Evolutionary conservation across 2,329 filamentous ascomycete species (phyloP).

Genomic region (Periglandula ipomoeae): DNA sequence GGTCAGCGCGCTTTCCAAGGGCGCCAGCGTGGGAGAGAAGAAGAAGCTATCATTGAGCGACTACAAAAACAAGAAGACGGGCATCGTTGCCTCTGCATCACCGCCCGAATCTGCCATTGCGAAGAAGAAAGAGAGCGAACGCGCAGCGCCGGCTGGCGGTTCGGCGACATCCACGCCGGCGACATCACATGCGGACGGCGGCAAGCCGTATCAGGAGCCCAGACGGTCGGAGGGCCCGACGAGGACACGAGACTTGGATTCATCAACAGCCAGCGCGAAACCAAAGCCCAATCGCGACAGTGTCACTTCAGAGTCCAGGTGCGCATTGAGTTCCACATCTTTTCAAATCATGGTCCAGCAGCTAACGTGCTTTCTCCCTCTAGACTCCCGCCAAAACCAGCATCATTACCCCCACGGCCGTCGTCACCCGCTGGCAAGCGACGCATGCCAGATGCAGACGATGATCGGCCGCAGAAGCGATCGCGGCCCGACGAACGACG

Average conservation of each 20-base stretch:
- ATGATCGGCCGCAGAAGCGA: slow-evolving; percentile 39
- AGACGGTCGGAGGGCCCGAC: slow-evolving; percentile 10
- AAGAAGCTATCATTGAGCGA: slow-evolving; percentile 51
- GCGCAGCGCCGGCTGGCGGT: slow-evolving; percentile 16
- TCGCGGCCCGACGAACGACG: slow-evolving; percentile 29
- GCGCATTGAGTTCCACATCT: slow-evolving; percentile 3
- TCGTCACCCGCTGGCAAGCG: slow-evolving; percentile 38
- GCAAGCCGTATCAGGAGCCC: slow-evolving; percentile 2
- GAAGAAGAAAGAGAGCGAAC: slow-evolving; percentile 23
- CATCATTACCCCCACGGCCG: slow-evolving; percentile 26
- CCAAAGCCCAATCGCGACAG: slow-evolving; percentile 7
- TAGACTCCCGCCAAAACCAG: slow-evolving; percentile 29
- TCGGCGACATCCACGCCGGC: slow-evolving; percentile 10
- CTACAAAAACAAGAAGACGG: slow-evolving; percentile 46
- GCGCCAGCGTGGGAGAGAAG: slow-evolving; percentile 34
- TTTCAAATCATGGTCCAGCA: background rate
- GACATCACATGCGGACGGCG: background rate
- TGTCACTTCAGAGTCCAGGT: slow-evolving; percentile 9
- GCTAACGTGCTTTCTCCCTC: background rate
- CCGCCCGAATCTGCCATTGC: slow-evolving; percentile 25
- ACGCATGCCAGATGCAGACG: slow-evolving; percentile 34
- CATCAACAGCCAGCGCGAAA: background rate
- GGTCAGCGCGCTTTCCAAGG: slow-evolving; percentile 29
- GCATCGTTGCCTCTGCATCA: slow-evolving; percentile 23
- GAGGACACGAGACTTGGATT: slow-evolving; percentile 7